Conservation (phyloP, 306 rosid genomes). For the Benincasa hispida region DNA sequence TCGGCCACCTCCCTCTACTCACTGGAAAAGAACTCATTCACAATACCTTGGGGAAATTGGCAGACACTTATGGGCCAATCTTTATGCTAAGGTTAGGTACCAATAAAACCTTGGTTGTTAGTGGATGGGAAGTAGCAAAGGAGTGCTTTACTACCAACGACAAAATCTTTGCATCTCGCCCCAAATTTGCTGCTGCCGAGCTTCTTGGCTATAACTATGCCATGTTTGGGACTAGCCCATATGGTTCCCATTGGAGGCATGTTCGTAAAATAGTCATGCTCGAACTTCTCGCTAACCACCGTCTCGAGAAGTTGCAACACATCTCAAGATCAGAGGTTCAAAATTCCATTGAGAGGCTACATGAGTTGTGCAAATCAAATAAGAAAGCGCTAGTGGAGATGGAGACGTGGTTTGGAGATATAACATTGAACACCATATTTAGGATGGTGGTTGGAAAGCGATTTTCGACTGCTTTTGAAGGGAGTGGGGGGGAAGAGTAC, state of each 20-base stretch:
- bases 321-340: slow-evolving; percentile 17
- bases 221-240: slow-evolving; percentile 14
- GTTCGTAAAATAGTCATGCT: slow-evolving; percentile 6
- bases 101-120: neutral
- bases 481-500: slow-evolving; percentile 23
- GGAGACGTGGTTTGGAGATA: slow-evolving; percentile 15
- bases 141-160: neutral
- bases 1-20: neutral
- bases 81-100: neutral
- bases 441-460: slow-evolving; percentile 7
- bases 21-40: neutral
- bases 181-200: slow-evolving; percentile 14
- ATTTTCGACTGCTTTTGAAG: slow-evolving; percentile 11
- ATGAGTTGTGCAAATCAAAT: neutral
- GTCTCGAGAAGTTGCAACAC: slow-evolving; percentile 36
- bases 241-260: slow-evolving; percentile 34
- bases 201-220: slow-evolving; percentile 9
- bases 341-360: neutral
- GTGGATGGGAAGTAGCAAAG: neutral
- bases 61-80: neutral
- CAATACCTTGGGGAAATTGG: neutral
- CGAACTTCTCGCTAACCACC: slow-evolving; percentile 38
- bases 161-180: neutral
- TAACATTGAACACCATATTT: slow-evolving; percentile 35
- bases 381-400: slow-evolving; percentile 19